Evolutionary conservation across 2,329 filamentous ascomycete genomes (phyloP).

Genomic region (Aureobasidium lini): DNA sequence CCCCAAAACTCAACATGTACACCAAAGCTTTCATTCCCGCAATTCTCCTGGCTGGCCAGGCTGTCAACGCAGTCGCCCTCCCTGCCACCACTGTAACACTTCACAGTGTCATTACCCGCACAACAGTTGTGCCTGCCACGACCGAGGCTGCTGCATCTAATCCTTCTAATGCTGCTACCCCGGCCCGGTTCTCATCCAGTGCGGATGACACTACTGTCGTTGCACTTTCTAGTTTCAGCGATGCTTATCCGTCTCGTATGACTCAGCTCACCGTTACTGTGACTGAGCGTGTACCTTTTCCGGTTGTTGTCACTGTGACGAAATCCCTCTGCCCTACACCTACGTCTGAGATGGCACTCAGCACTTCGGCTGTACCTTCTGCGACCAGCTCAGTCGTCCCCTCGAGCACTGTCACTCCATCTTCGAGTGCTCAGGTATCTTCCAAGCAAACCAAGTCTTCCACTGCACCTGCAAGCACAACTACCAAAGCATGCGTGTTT

Average conservation of each 20-base stretch:
- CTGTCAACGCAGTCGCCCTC: conserved; percentile 8
- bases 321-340: neutral
- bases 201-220: neutral
- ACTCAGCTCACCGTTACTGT: neutral
- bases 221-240: conserved; percentile 2
- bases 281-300: neutral
- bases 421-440: neutral
- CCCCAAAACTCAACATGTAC: conserved; percentile 5
- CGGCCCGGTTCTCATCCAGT: neutral
- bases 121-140: neutral
- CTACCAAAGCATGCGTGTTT: neutral
- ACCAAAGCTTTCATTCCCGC: neutral
- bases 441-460: neutral
- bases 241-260: neutral
- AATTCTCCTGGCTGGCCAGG: conserved; percentile 14
- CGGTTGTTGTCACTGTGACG: neutral
- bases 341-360: neutral
- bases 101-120: conserved; percentile 4
- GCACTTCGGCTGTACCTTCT: neutral
- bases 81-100: conserved; percentile 7
- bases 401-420: neutral
- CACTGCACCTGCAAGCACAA: neutral
- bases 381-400: neutral
- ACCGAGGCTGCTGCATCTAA: neutral
- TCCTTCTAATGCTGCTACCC: neutral